Percentiles rank a stretch among this genome's conserved stretches.
These are phyloP conservation scores for Phytophthora hibernalis DNA, from an alignment of 352 stramenopile genomes.

Conservation along the genomic window DNA sequence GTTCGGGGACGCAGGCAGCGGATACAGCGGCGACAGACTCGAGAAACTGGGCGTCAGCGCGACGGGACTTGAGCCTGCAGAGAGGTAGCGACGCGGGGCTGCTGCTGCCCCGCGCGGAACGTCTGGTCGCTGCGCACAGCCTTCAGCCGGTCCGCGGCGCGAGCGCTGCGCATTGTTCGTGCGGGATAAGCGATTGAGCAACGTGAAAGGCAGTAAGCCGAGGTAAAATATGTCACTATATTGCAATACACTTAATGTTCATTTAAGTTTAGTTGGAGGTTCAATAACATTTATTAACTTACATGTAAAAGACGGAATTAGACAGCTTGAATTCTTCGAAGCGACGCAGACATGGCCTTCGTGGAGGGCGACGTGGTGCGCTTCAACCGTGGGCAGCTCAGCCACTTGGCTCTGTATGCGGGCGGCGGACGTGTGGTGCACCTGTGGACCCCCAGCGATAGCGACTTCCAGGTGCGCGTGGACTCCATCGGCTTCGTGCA, in stretches of 20 bases:
- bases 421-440: slow-evolving; percentile 62
- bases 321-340: background rate
- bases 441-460: slow-evolving; percentile 57
- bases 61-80: slow-evolving; percentile 52
- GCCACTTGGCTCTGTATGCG: slow-evolving; percentile 65
- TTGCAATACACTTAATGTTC: no score
- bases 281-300: no score
- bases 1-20: slow-evolving; percentile 33
- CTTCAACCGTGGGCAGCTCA: slow-evolving; percentile 71
- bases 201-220: background rate
- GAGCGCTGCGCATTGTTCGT: slow-evolving; percentile 16
- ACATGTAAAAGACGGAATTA: no score
- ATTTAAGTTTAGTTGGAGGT: no score
- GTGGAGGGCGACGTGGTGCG: slow-evolving; percentile 59
- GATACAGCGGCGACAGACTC: slow-evolving; percentile 54
- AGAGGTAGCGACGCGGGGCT: slow-evolving; percentile 38
- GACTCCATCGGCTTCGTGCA: slow-evolving; percentile 62
- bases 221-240: no score
- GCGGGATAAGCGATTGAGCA: background rate
- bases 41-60: slow-evolving; percentile 55
- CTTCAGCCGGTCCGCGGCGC: slow-evolving; percentile 12
- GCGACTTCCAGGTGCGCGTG: slow-evolving; percentile 66
- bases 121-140: slow-evolving; percentile 32
- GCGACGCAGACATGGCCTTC: slow-evolving; percentile 29
- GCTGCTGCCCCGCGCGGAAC: slow-evolving; percentile 20